Evolutionary conservation across 768 basidiomycete genomes (phyloP), one percentile per base, ranked within the genome.

Genomic region (Lactarius sp.): DNA sequence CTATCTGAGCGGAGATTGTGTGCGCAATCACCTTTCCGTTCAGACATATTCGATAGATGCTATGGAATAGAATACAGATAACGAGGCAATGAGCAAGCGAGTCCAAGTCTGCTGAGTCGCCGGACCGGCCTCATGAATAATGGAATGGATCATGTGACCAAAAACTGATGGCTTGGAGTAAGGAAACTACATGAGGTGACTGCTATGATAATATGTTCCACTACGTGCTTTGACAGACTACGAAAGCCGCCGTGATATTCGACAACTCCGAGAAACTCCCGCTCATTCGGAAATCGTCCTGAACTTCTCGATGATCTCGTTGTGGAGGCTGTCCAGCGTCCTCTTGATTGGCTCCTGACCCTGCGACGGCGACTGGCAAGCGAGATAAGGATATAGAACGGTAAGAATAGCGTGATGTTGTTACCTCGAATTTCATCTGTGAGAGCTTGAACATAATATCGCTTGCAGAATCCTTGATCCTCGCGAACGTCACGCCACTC

Each of bases 351-450:
- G 75, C 62, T 93, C 91, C 75, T 94, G 82, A 44, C 94, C 93
- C 78, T 94, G 88, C 8, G 93, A 92, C 18, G 97, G 97, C 27
- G 89, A 90, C 91, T 95, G 70, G 20, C 68, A 58, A 18, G 18
- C 16, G 22, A 63, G 52, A 52, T 53, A 8, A 69, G 47, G 13
- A 41, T 52, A 54, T 10, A 7, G 47, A 53, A 33, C 41, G 33
- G 50, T 16, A 42, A 18, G 20, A 39, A 54, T 14, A 51, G 50
- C 52, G 54, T 33, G 36, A 37, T 37, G 39, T 12, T 68, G 84
- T 54, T 70, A 93, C 94, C 86, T 97, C 94, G 72, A 97, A 98
- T 75, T 98, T 98, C 94, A 96, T 95, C 76, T 98, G 95, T 52
- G 94, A 96, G n/a, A 99, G 85, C 75, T 94, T 93, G 80, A 88